Evolutionary conservation across 75 land plant genomes (phyloP).

Genomic region (Isoetes taiwanensis): DNA sequence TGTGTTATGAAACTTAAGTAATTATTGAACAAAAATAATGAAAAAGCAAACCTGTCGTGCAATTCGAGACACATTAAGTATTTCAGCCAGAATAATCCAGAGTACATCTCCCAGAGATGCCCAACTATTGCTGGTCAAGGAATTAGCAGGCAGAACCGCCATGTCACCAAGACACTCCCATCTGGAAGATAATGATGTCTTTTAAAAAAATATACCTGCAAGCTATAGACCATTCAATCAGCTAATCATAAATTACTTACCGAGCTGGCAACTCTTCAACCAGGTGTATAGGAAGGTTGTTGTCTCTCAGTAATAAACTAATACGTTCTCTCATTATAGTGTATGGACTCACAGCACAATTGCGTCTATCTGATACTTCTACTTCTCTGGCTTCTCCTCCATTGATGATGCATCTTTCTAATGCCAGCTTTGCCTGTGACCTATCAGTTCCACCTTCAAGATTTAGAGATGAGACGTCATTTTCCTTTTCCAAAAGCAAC

Average conservation of each 20-base stretch:
- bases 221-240: no score
- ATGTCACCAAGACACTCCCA: conserved; percentile 92
- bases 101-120: conserved; percentile 36
- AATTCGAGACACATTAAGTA: conserved; percentile 45
- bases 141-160: conserved; percentile 54
- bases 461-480: no score
- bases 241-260: conserved; percentile 33
- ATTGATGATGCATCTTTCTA: no score
- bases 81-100: conserved; percentile 52
- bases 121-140: conserved; percentile 61
- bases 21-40: background rate
- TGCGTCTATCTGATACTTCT: conserved; percentile 21
- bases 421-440: no score
- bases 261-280: conserved; percentile 59
- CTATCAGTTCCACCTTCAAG: no score
- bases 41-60: conserved; percentile 63
- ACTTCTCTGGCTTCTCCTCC: conserved; percentile 16
- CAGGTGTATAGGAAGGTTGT: conserved; percentile 33
- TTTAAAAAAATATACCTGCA: no score
- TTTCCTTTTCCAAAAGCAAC: no score
- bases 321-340: conserved; percentile 34
- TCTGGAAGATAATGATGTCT: no score
- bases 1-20: background rate
- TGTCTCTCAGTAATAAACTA: conserved; percentile 25
- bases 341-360: conserved; percentile 31